phyloP scores from a whole-genome alignment of 1,284 basidiomycete species.

The Tranzscheliella williamsii region DNA sequence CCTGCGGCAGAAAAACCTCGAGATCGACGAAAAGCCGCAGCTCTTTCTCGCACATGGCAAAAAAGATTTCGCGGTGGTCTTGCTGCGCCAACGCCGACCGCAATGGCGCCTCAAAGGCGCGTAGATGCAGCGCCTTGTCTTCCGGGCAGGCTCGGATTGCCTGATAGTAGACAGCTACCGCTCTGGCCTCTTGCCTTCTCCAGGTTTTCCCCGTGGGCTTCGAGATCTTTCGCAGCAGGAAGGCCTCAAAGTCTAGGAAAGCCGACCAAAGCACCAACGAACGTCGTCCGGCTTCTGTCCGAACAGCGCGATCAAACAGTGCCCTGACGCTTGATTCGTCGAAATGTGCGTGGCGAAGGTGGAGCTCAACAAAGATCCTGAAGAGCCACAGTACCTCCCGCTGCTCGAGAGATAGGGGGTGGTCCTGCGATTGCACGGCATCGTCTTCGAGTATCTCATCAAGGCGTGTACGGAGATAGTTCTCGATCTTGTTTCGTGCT shows the following conservation, averaged over 20 bases:
- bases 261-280: neutral
- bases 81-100: neutral
- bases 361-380: neutral
- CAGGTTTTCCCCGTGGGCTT: neutral
- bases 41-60: constrained; percentile 4
- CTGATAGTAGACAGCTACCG: neutral
- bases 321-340: neutral
- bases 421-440: too few species aligned
- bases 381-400: neutral
- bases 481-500: neutral
- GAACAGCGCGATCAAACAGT: neutral
- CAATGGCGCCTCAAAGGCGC: neutral
- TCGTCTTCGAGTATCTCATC: too few species aligned
- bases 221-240: neutral
- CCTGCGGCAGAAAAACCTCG: constrained; percentile 1
- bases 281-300: neutral
- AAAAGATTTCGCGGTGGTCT: neutral
- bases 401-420: neutral
- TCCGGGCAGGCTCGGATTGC: constrained; percentile 1
- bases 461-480: neutral
- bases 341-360: neutral
- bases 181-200: neutral
- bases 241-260: neutral
- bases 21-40: constrained; percentile 3
- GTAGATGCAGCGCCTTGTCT: neutral